Conservation (phyloP, 805 yeast genomes). For the Candida chilensis region DNA sequence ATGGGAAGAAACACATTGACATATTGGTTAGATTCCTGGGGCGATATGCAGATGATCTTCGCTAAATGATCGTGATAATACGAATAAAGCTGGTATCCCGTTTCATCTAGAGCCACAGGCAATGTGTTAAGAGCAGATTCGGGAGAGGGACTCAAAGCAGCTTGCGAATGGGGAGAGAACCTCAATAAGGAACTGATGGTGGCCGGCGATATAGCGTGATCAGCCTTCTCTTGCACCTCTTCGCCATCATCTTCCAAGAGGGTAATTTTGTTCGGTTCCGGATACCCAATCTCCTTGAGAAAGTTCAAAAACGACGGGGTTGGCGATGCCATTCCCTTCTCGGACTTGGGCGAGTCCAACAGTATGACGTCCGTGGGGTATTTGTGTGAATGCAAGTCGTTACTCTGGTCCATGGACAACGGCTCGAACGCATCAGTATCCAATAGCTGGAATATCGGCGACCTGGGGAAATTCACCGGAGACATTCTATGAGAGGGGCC, state of each 20-base stretch:
- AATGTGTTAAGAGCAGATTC: constrained; percentile 15
- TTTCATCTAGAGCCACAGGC: constrained; percentile 13
- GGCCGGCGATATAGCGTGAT: constrained; percentile 6
- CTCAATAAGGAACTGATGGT: no score
- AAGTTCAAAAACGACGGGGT: constrained; percentile 13
- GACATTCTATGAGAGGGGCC: neutral
- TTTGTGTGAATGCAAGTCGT: neutral
- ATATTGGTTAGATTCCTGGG: constrained; percentile 39
- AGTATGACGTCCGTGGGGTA: no score
- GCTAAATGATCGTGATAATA: constrained; percentile 39
- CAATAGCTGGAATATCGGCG: no score
- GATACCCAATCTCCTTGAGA: constrained; percentile 2
- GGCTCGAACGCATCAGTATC: no score
- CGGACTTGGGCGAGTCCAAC: no score
- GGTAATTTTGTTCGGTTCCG: constrained; percentile 1
- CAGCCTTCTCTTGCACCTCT: constrained; percentile 3
- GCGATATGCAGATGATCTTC: constrained; percentile 35
- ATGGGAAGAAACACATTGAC: constrained; percentile 44
- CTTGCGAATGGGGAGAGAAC: constrained; percentile 1
- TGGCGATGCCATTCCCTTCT: no score
- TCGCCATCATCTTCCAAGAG: constrained; percentile 1
- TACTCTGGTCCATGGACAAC: neutral
- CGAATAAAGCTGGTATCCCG: constrained; percentile 31
- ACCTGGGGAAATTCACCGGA: constrained; percentile 2
- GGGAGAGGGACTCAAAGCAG: constrained; percentile 8